A percentile compares a stretch with the other conserved stretches of the same genome.
Conservation (phyloP, 1,284 basidiomycete species). For the Fomitopsis palustris region DNA sequence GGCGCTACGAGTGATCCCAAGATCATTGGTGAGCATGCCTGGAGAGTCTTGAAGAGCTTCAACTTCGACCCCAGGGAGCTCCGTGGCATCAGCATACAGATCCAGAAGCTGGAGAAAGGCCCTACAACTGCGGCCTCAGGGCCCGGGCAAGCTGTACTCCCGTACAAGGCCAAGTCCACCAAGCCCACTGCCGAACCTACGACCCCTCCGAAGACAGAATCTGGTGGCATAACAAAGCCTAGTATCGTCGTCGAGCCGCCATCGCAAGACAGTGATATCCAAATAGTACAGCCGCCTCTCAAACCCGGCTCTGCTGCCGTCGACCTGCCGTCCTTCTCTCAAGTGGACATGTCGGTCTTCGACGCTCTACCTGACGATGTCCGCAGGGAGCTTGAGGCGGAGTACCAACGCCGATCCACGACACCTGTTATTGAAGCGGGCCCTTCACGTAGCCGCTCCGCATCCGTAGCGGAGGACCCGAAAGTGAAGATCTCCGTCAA, state of each 20-base stretch:
- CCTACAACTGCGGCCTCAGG: conserved; percentile 22
- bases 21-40: conserved; percentile 76
- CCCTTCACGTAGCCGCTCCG: conserved; percentile 11
- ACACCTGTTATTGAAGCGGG: conserved; percentile 32
- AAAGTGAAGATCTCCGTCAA: conserved; percentile 31
- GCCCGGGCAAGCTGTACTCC: conserved; percentile 49
- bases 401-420: conserved; percentile 57
- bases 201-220: neutral
- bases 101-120: conserved; percentile 79
- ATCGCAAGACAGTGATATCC: conserved; percentile 28
- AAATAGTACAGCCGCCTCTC: conserved; percentile 16
- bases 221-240: conserved; percentile 11
- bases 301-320: conserved; percentile 7
- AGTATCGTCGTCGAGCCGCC: conserved; percentile 31
- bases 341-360: conserved; percentile 72
- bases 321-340: conserved; percentile 67
- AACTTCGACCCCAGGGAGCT: conserved; percentile 82
- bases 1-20: conserved; percentile 70
- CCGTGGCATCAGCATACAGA: conserved; percentile 90
- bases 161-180: conserved; percentile 40
- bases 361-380: conserved; percentile 70
- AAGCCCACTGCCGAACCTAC: neutral
- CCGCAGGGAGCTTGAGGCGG: conserved; percentile 63
- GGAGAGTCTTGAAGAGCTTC: conserved; percentile 72
- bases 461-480: conserved; percentile 17